Percentiles rank a stretch among this genome's conserved stretches.
Evolutionary conservation across 805 yeast genomes (phyloP).

Genomic region (Yarrowia sp.): DNA sequence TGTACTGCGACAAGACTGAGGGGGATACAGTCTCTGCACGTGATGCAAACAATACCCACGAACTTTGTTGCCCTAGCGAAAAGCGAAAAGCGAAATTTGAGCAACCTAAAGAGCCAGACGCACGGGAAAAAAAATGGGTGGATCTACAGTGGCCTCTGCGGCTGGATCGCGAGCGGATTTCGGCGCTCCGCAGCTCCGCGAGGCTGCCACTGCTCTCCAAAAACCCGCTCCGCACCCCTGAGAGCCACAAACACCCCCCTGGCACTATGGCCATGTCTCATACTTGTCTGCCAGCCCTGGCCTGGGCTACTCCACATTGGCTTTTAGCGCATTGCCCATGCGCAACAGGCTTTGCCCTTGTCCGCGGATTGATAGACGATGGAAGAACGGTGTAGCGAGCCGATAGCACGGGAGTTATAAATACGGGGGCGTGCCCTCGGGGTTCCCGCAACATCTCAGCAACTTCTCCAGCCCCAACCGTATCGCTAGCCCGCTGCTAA

Average conservation of each 20-base stretch:
- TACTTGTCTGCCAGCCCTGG: conserved; percentile 5
- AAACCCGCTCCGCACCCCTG: too few species aligned
- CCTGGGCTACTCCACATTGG: neutral
- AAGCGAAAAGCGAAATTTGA: neutral
- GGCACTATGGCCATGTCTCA: neutral
- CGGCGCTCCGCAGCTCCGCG: too few species aligned
- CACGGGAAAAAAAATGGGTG: neutral
- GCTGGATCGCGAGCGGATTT: too few species aligned
- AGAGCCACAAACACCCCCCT: too few species aligned
- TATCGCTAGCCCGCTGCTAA: neutral
- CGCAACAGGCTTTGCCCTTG: neutral
- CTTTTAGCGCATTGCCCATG: conserved; percentile 4
- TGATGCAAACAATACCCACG: conserved; percentile 12
- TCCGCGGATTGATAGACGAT: neutral
- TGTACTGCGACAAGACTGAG: conserved; percentile 13
- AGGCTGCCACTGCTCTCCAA: too few species aligned
- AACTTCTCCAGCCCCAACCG: too few species aligned
- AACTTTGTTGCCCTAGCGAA: neutral
- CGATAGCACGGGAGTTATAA: too few species aligned
- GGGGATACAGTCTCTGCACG: conserved; percentile 17
- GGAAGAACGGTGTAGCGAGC: too few species aligned
- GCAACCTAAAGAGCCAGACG: neutral
- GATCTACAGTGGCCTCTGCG: too few species aligned
- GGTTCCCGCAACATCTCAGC: too few species aligned
- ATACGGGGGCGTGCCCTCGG: too few species aligned